A percentile compares a stretch with the other conserved stretches of the same genome.
phyloP scores from a whole-genome alignment of 228 moss, liverwort and hornwort genomes.

The Sphagnum fallax region DNA sequence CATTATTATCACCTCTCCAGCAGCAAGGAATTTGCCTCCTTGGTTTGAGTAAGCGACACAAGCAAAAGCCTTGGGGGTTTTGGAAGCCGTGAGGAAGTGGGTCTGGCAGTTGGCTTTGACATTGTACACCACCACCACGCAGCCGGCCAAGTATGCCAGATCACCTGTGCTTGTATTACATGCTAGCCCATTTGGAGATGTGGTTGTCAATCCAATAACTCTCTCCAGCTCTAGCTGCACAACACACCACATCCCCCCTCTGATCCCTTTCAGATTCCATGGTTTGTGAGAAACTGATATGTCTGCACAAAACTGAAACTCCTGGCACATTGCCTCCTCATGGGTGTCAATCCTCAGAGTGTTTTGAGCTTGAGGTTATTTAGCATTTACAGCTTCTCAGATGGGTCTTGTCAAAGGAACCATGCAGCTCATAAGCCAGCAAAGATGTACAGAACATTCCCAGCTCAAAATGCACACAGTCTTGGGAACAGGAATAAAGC shows the following conservation, averaged over 20 bases:
- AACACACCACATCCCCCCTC: background rate
- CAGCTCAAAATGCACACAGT: too few species aligned
- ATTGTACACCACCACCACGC: conserved; percentile 67
- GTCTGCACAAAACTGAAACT: background rate
- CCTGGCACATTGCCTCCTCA: background rate
- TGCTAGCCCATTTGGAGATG: conserved; percentile 48
- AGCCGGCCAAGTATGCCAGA: conserved; percentile 65
- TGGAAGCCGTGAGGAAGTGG: conserved; percentile 52
- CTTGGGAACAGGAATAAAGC: too few species aligned
- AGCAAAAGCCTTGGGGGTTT: conserved; percentile 48
- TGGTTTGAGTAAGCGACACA: conserved; percentile 61
- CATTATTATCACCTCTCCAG: conserved; percentile 55
- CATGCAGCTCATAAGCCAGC: too few species aligned
- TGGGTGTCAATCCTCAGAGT: background rate
- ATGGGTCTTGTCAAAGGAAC: too few species aligned
- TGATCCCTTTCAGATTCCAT: background rate
- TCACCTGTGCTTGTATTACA: conserved; percentile 56
- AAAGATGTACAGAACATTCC: too few species aligned
- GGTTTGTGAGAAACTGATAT: background rate
- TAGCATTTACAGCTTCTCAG: background rate
- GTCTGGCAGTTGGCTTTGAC: conserved; percentile 59
- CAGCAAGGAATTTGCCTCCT: conserved; percentile 63
- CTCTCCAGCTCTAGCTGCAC: conserved; percentile 69
- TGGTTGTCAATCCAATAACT: conserved; percentile 64
- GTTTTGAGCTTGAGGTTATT: background rate